Evolutionary conservation across 768 basidiomycete species (phyloP), one percentile per base, ranked within the genome.

Genomic region (Podaxis sp.): DNA sequence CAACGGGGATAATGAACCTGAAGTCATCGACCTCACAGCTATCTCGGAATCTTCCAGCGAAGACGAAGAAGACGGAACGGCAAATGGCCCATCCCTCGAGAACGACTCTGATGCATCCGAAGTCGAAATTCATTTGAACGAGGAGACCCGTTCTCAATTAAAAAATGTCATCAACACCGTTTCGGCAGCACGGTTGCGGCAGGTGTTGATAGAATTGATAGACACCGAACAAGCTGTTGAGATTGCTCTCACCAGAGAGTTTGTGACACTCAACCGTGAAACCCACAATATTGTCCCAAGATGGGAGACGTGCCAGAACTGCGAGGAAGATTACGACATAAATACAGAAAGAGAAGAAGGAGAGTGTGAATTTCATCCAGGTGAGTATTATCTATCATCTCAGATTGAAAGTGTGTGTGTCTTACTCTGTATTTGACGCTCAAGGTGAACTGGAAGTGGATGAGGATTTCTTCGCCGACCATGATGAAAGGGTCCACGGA

Each of bases 301-400:
- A 30, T 84, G 81, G 80, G 78, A 80, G 55, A 72, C 67, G 4
- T 85, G 85, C 66, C 71, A 63, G 5, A 80, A 81, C 63, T 86
- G 85, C 64, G 71, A 75, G 19, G 76, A 78, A 57, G 80, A 83
- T 55, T 84, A 76, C 64, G 83, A 85, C 64, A 71, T 74, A 48
- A 75, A 75, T 12, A 70, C 67, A 4, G 64, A 69, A 48, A 71
- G 79, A 51, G 76, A 70, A 19, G 73, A 77, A 3, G 75, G 72
- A 2, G 81, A 82, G 63, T 87, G 84, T 63, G 52, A 64, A 17
- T 84, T 82, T 65, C 85, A 86, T 74, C 78, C 81, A 48, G 84
- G 85, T 84, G 59, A 56, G 78, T 64, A 33, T 52, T 22, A 9
- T 19, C 39, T 58, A 38, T 19, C 30, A n/a, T 24, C 28, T 36